Conservation (phyloP, 192 early-diverging fungal genomes). For the Diversispora epigaea region DNA sequence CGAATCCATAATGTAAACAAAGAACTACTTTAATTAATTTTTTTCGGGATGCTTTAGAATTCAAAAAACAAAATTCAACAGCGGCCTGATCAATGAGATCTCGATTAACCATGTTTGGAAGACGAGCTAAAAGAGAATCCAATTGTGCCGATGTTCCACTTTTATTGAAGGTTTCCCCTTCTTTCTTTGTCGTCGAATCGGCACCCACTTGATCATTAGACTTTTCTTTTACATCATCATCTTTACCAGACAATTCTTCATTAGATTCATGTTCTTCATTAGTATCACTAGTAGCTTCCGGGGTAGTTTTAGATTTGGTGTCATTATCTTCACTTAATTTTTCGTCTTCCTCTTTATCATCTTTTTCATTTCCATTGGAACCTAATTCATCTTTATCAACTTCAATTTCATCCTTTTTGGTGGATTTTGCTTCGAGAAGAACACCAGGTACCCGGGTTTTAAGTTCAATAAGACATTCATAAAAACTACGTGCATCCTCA, state of each 20-base stretch:
- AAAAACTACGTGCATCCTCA: constrained; percentile 88
- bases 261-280: constrained; percentile 37
- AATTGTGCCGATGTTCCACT: constrained; percentile 48
- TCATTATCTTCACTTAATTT: constrained; percentile 40
- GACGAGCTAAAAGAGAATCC: constrained; percentile 66
- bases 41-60: constrained; percentile 75
- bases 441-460: constrained; percentile 77
- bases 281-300: constrained; percentile 27
- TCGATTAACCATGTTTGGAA: constrained; percentile 76
- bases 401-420: constrained; percentile 37
- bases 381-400: constrained; percentile 36
- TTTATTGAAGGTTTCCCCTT: constrained; percentile 32
- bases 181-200: constrained; percentile 33
- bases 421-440: constrained; percentile 63
- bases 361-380: constrained; percentile 28
- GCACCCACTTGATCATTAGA: not conserved
- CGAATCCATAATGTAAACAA: not conserved
- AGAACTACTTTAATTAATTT: constrained; percentile 62
- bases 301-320: constrained; percentile 31
- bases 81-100: constrained; percentile 87
- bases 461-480: constrained; percentile 83
- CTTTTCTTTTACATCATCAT: constrained; percentile 21
- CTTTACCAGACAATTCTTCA: constrained; percentile 34
- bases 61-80: constrained; percentile 90
- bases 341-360: constrained; percentile 40